Evolutionary conservation across 768 basidiomycete species (phyloP), one percentile per base, ranked within the genome.

Genomic region (Lactifluus volemus): DNA sequence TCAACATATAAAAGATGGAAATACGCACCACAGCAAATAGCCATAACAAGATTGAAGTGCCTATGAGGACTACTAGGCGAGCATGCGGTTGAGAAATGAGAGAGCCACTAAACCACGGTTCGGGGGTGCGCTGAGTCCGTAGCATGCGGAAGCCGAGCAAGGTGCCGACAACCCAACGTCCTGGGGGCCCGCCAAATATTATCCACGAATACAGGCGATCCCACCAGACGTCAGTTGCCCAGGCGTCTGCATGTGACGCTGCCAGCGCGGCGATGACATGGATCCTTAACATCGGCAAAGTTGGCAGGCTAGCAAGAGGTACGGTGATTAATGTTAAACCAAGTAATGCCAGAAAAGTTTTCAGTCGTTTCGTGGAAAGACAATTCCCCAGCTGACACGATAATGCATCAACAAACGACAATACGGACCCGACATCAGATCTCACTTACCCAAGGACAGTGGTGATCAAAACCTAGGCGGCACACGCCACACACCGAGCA

Each of bases 391-490:
- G 55, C 67, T 68, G 58, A 15, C 5, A 53, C 0, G 6, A 36
- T 17, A 36, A 32, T 29, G 7, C 41, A 39, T 45, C 12, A 55
- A 45, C 17, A 1, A 5, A n/a, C 5, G 19, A 30, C 11, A 25
- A n/a, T 11, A 48, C 38, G 34, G 19, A 54, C 8, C n/a, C 15
- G 42, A 32, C 19, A 12, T 3, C 4, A 5, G 34, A 49, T 12
- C 30, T 34, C 3, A 36, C 59, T 48, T 38, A 68, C 67, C 67
- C 67, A 68, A 30, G 66, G 67, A 51, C 67, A 68, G 44, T 68
- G 67, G 41, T 68, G 67, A 51, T 68, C 67, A n/a, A 68, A 68
- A 10, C 59, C 67, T 8, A 68, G n/a, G 41, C 67, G 57, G 25
- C 67, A 68, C 39, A 68, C 67, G 17, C 67, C 67, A 21, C 67